Percentiles rank a stretch among this genome's conserved stretches.
phyloP scores from a whole-genome alignment of 768 basidiomycete species.

The Lentinus tigrinus region DNA sequence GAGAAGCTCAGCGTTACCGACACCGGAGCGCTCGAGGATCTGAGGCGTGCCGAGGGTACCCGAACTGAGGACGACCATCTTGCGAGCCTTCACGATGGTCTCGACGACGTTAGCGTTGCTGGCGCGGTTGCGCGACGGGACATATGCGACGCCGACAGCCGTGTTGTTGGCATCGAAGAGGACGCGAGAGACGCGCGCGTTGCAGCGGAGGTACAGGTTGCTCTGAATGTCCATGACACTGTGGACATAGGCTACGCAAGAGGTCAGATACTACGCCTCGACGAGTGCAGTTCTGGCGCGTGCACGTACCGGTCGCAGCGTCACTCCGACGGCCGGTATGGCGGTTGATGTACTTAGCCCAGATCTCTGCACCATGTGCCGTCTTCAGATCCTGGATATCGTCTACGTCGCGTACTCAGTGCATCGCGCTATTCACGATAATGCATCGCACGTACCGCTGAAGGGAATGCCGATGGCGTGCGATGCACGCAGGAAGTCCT shows the following conservation, averaged over 20 bases:
- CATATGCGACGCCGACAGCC: slow-evolving; percentile 71
- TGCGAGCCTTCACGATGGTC: slow-evolving; percentile 65
- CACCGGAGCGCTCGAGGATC: slow-evolving; percentile 73
- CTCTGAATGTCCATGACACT: slow-evolving; percentile 67
- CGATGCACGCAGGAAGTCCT: slow-evolving; percentile 66
- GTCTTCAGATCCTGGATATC: slow-evolving; percentile 68
- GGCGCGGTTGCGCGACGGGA: slow-evolving; percentile 59
- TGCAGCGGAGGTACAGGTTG: slow-evolving; percentile 66
- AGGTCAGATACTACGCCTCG: background rate
- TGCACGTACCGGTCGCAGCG: slow-evolving; percentile 54
- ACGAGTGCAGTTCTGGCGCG: background rate
- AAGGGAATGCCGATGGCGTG: slow-evolving; percentile 62
- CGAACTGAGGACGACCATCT: slow-evolving; percentile 62
- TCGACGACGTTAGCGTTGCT: slow-evolving; percentile 55
- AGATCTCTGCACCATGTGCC: slow-evolving; percentile 63
- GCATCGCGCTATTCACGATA: background rate
- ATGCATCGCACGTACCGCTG: slow-evolving; percentile 46
- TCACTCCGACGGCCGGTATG: slow-evolving; percentile 72
- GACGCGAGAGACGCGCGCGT: slow-evolving; percentile 65
- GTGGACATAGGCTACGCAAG: slow-evolving; percentile 56
- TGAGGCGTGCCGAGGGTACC: slow-evolving; percentile 71
- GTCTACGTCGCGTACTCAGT: slow-evolving; percentile 34
- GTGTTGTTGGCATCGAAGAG: slow-evolving; percentile 67
- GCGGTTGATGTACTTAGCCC: slow-evolving; percentile 78
- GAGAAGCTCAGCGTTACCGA: slow-evolving; percentile 53